Evolutionary conservation across 116 monocot species (phyloP).

Genomic region (Papilionanthe hybrid): DNA sequence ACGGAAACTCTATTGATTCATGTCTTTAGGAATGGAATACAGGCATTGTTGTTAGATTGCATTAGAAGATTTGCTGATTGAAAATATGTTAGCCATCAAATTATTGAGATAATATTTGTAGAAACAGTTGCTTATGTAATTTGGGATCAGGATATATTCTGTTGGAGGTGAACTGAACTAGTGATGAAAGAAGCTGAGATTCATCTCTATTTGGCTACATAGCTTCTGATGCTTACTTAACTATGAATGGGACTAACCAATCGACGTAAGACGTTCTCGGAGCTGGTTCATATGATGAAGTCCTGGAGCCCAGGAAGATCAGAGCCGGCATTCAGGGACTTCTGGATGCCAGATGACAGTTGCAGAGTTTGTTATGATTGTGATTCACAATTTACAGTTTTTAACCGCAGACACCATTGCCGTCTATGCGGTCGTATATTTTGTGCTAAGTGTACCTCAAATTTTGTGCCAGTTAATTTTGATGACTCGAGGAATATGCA

Average conservation of each 20-base stretch:
- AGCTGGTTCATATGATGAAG: slow-evolving; percentile 46
- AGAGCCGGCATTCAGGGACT: slow-evolving; percentile 55
- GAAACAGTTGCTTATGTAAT: background rate
- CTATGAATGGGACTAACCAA: slow-evolving; percentile 35
- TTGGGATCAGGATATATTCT: background rate
- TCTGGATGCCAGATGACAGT: slow-evolving; percentile 91
- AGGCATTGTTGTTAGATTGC: background rate
- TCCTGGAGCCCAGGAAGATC: slow-evolving; percentile 64
- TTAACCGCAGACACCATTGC: slow-evolving; percentile 88
- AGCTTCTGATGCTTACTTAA: slow-evolving; percentile 10
- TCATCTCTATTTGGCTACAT: background rate
- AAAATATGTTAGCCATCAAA: background rate
- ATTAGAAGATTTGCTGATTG: background rate
- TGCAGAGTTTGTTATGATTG: slow-evolving; percentile 99
- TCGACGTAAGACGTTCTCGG: slow-evolving; percentile 59
- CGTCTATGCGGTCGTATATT: slow-evolving; percentile 84
- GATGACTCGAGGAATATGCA: slow-evolving; percentile 8
- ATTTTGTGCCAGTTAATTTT: slow-evolving; percentile 35
- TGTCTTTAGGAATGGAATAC: background rate
- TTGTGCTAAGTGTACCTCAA: slow-evolving; percentile 76
- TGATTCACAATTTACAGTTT: slow-evolving; percentile 71
- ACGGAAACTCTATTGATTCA: background rate
- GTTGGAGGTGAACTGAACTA: background rate
- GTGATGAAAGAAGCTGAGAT: background rate
- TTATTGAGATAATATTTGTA: background rate